A percentile compares a stretch with the other conserved stretches of the same genome.
These are phyloP conservation scores for Neopestalotiopsis sp. DNA, from an alignment of 2,329 filamentous ascomycete genomes.

Conservation along the genomic window DNA sequence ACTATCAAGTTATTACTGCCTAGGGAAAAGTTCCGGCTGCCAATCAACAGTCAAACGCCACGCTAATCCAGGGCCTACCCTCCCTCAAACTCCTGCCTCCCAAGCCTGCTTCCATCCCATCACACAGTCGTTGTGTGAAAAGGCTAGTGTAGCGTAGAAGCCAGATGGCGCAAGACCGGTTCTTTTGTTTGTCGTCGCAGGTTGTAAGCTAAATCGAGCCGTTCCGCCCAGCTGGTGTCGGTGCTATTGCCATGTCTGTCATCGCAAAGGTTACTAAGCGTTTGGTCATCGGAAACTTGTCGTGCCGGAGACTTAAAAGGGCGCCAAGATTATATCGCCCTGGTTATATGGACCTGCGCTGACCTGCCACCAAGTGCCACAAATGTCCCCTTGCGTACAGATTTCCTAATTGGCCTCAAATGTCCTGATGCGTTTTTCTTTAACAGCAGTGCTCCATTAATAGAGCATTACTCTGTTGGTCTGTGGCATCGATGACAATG, in stretches of 20 bases:
- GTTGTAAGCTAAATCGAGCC: constrained; percentile 5
- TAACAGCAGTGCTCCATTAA: no score
- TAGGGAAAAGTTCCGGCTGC: no score
- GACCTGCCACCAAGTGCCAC: no score
- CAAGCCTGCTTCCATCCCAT: background rate
- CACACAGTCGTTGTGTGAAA: background rate
- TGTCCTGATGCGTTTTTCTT: no score
- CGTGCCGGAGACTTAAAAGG: no score
- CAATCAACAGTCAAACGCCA: background rate
- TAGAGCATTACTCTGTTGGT: background rate
- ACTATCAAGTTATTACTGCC: no score
- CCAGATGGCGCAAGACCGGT: background rate
- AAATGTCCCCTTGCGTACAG: no score
- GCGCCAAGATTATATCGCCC: background rate
- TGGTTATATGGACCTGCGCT: background rate
- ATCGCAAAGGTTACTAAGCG: no score
- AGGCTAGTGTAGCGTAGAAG: background rate
- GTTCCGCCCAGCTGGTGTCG: background rate
- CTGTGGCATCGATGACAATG: background rate
- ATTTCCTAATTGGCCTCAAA: no score
- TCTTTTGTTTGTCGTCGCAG: background rate
- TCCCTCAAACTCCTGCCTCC: background rate
- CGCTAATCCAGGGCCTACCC: background rate
- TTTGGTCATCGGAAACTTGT: no score
- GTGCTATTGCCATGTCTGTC: background rate